Evolutionary conservation across 495 filamentous ascomycete genomes (phyloP).

Genomic region (Parachaetomium inaequale): DNA sequence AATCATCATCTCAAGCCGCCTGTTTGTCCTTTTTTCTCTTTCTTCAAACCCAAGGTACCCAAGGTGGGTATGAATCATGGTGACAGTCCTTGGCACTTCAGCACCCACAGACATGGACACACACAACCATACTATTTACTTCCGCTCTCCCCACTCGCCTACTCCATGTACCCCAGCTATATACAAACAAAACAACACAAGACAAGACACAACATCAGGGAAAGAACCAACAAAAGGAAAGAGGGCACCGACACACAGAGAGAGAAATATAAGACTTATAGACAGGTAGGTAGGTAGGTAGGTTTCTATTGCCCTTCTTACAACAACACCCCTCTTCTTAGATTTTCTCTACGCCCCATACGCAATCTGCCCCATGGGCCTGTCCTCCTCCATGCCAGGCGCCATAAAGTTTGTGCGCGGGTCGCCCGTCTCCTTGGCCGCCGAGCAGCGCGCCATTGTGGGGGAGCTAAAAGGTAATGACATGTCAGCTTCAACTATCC

Average conservation of each 20-base stretch:
- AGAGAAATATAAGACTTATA: conserved; percentile 1
- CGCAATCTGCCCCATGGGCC: conserved; percentile 50
- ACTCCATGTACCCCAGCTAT: neutral
- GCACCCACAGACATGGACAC: neutral
- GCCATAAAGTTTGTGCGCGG: conserved; percentile 86
- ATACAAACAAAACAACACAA: neutral
- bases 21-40: no score
- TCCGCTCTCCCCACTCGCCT: neutral
- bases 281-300: no score
- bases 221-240: neutral
- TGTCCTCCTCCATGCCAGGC: conserved; percentile 58
- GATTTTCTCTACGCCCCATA: conserved; percentile 41
- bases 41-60: no score
- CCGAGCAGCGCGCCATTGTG: conserved; percentile 94
- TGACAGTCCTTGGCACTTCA: neutral
- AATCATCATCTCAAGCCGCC: neutral
- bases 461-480: conserved; percentile 69
- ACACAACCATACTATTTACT: conserved; percentile 11
- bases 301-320: conserved; percentile 13
- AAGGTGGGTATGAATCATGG: no score
- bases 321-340: conserved; percentile 10
- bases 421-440: conserved; percentile 66
- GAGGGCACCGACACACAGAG: neutral
- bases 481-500: conserved; percentile 15
- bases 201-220: neutral